Evolutionary conservation across 2,329 filamentous ascomycete species (phyloP).

Genomic region (Alternaria sp.): DNA sequence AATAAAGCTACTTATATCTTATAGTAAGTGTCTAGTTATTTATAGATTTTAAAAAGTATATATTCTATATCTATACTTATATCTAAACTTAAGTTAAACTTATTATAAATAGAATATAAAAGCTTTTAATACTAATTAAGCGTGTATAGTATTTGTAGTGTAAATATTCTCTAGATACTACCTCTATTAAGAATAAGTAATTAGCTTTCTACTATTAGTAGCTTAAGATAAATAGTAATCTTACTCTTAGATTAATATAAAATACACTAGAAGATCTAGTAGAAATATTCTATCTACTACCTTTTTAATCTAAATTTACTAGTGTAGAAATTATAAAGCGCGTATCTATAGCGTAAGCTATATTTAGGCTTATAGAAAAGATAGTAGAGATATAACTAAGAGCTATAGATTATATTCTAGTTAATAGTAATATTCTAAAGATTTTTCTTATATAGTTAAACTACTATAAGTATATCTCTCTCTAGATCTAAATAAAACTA

Average conservation of each 20-base stretch:
- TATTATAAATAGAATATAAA: slow-evolving; percentile 20
- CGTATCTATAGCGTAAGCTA: slow-evolving; percentile 12
- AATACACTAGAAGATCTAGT: slow-evolving; percentile 12
- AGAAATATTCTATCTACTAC: slow-evolving; percentile 15
- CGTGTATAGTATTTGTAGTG: slow-evolving; percentile 13
- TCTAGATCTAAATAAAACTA: slow-evolving; percentile 3
- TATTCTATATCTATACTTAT: slow-evolving; percentile 15
- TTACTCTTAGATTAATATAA: slow-evolving; percentile 11
- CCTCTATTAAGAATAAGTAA: slow-evolving; percentile 22
- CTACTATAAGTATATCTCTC: neutral
- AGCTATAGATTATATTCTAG: slow-evolving; percentile 12
- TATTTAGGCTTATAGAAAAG: slow-evolving; percentile 15
- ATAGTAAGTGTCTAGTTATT: neutral
- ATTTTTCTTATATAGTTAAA: slow-evolving; percentile 8
- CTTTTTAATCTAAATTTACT: slow-evolving; percentile 8
- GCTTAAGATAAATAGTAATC: slow-evolving; percentile 15
- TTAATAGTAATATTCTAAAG: slow-evolving; percentile 8
- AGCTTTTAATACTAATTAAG: slow-evolving; percentile 14
- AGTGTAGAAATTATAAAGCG: slow-evolving; percentile 13
- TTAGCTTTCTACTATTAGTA: slow-evolving; percentile 11
- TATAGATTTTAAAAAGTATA: neutral
- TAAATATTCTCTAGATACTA: slow-evolving; percentile 16
- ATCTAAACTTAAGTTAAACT: slow-evolving; percentile 20
- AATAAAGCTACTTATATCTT: slow-evolving; percentile 16
- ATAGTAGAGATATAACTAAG: slow-evolving; percentile 12